phyloP scores from a whole-genome alignment of 164 flowering plant genomes.

The Platanus orientalis region DNA sequence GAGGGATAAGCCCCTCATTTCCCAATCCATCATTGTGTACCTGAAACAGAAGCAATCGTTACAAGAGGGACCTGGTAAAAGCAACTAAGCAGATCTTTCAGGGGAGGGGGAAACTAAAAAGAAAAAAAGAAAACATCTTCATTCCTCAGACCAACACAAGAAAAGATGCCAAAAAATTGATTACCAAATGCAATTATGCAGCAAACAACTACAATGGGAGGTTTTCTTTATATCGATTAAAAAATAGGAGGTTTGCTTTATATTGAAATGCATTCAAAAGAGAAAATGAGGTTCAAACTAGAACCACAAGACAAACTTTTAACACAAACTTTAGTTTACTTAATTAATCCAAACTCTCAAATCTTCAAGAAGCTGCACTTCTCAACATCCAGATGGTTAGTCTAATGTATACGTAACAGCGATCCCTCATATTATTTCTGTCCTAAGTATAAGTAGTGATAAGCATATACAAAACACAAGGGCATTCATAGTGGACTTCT shows the following conservation, averaged over 20 bases:
- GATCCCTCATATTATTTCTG: too few species aligned
- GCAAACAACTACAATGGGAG: not conserved
- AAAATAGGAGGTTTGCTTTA: not conserved
- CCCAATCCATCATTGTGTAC: slow-evolving; percentile 26
- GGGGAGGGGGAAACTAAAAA: too few species aligned
- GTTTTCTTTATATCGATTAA: too few species aligned
- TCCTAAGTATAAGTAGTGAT: too few species aligned
- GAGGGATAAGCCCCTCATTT: slow-evolving; percentile 55
- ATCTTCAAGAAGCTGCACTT: not conserved
- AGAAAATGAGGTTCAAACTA: not conserved
- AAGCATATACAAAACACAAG: too few species aligned
- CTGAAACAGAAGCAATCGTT: slow-evolving; percentile 20
- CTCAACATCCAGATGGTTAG: too few species aligned
- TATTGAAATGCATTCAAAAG: not conserved
- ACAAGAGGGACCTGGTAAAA: not conserved
- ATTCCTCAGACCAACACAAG: not conserved
- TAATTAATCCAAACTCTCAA: not conserved
- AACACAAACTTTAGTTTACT: not conserved
- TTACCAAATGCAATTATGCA: not conserved
- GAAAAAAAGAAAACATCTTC: not conserved
- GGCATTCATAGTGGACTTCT: not conserved
- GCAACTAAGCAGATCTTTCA: not conserved
- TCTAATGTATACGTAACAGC: too few species aligned
- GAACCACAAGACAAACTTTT: not conserved
- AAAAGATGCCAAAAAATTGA: not conserved